Base-by-base conservation (phyloP, 495 filamentous ascomycete species). In the Aspergillus heteromorphus region DNA sequence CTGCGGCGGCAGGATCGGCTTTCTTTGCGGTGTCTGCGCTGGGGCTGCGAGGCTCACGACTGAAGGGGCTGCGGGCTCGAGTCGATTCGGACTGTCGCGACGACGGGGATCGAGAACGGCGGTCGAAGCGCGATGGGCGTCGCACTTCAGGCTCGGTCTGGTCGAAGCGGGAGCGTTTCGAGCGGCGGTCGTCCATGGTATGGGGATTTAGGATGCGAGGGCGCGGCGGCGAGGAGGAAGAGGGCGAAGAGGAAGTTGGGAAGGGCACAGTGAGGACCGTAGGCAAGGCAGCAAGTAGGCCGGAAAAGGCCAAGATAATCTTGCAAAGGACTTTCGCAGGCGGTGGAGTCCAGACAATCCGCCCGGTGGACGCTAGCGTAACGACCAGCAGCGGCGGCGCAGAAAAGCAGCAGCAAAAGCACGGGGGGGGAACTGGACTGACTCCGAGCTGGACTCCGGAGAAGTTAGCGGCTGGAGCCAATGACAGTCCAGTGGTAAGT, bases 81-180 rank as follows among this genome's bases (percentile, higher is more conserved):
- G 75, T 74, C 42, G 82, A 64, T 49, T 85, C 81, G 18, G 74
- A 70, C 34, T 86, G 79, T 58, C 80, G 79, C 27, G 78, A 75
- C 6, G 87, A 80, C 2, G 90, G 91, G 3, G 91, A 96, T 41
- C 89, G 85, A 40, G 91, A 96, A 52, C 91, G 86, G 55, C 88
- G 84, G 67, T 95, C 90, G 64, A 92, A 93, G 60, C 89, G 79
- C 25, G 88, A 90, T 20, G 69, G 62, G 16, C 86, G 82, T 55
- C 83, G 83, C 27, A 82, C 82, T 59, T 91, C 88, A 6, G 88
- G 84, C 62, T 90, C 90, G 38, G 81, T 91, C 66, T 92, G 86
- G 66, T 96, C 91, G 67, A 96, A 96, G 61, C 91, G 89, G 45
- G 91, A 96, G 45, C 91, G 86, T 77, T 93, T 95, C 10, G 79